phyloP scores from a whole-genome alignment of 148 eudicot species.

The Chenopodium formosanum region DNA sequence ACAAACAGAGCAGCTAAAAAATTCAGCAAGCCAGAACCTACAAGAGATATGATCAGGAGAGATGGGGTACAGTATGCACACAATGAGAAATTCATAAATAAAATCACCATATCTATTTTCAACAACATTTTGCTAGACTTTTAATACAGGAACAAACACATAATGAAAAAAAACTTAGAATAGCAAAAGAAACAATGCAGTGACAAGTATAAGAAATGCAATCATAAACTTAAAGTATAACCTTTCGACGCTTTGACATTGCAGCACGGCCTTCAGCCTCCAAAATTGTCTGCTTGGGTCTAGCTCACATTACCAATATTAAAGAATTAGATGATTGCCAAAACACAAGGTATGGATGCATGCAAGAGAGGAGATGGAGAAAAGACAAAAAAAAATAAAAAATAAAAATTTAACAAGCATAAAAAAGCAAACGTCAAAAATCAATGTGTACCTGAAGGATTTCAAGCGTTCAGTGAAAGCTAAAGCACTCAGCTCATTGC shows the following conservation, averaged over 20 bases:
- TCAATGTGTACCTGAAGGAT: constrained; percentile 56
- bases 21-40: too few relatives aligned
- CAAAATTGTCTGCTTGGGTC: constrained; percentile 93
- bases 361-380: neutral
- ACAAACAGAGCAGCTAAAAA: too few relatives aligned
- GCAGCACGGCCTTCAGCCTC: constrained; percentile 92
- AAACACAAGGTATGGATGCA: neutral
- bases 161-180: neutral
- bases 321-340: constrained; percentile 16
- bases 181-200: neutral
- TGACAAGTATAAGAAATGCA: too few relatives aligned
- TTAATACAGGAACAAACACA: neutral
- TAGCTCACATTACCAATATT: constrained; percentile 32
- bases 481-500: constrained; percentile 71
- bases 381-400: neutral
- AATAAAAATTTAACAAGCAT: neutral
- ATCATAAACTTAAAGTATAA: constrained; percentile 22
- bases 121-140: neutral
- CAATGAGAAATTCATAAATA: neutral
- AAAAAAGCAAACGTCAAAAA: constrained; percentile 7
- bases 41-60: too few relatives aligned
- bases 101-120: neutral
- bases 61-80: too few relatives aligned
- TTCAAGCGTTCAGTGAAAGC: constrained; percentile 89
- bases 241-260: constrained; percentile 57